A percentile compares a stretch with the other conserved stretches of the same genome.
Conservation (phyloP, 768 basidiomycete species). For the Megacollybia marginata region DNA sequence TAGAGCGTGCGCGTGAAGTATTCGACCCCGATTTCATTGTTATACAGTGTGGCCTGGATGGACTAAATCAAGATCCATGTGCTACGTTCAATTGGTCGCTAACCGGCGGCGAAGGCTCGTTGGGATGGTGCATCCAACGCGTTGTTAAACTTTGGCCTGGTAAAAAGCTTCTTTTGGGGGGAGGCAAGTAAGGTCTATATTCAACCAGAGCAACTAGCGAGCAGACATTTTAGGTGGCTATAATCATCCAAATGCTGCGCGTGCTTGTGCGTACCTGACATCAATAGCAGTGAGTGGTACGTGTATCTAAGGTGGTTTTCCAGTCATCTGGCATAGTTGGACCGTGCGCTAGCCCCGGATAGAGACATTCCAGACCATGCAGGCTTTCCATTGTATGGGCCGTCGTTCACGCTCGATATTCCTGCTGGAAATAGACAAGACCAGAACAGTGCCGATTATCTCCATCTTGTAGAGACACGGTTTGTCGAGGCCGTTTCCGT, state of each 20-base stretch:
- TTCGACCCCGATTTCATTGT: constrained; percentile 76
- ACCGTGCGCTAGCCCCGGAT: constrained; percentile 47
- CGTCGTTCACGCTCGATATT: constrained; percentile 64
- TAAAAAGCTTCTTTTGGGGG: constrained; percentile 67
- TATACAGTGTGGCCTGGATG: constrained; percentile 84
- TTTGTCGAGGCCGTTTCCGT: constrained; percentile 27
- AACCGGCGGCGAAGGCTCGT: constrained; percentile 44
- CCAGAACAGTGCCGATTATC: constrained; percentile 56
- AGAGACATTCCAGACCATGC: constrained; percentile 70
- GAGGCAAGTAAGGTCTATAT: constrained; percentile 37
- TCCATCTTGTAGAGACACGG: constrained; percentile 33
- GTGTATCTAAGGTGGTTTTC: no score
- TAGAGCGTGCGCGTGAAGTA: constrained; percentile 51
- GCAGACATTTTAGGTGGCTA: constrained; percentile 64
- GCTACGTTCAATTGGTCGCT: constrained; percentile 68
- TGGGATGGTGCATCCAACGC: constrained; percentile 60
- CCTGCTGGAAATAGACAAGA: constrained; percentile 68
- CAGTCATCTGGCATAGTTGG: constrained; percentile 32
- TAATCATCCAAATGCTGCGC: constrained; percentile 71
- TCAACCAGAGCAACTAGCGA: constrained; percentile 3
- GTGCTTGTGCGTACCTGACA: constrained; percentile 83
- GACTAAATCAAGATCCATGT: constrained; percentile 78
- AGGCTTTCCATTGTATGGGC: constrained; percentile 54
- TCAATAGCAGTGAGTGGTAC: constrained; percentile 52
- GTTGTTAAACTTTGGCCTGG: constrained; percentile 49